phyloP scores from a whole-genome alignment of 2,329 filamentous ascomycete species.

The Chrysoporthe puriensis region DNA sequence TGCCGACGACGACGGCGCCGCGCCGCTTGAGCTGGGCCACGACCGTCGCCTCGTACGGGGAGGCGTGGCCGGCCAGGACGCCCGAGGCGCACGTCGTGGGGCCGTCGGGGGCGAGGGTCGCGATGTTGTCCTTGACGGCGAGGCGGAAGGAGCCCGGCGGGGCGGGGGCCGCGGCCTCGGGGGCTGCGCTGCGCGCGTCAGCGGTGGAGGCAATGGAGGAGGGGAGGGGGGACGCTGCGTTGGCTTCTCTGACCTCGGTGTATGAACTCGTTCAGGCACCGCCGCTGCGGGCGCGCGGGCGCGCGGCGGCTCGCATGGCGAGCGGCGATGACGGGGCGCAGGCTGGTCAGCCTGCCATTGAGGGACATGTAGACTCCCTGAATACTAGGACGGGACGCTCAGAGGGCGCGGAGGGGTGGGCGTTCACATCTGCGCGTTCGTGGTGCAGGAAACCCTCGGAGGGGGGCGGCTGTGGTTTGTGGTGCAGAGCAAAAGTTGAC shows the following conservation, averaged over 20 bases:
- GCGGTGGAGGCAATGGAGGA: neutral
- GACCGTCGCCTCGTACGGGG: conserved; percentile 83
- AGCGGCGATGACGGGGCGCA: conserved; percentile 26
- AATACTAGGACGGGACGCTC: conserved; percentile 13
- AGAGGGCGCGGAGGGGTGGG: conserved; percentile 14
- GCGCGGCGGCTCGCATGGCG: conserved; percentile 20
- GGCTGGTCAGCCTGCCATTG: conserved; percentile 31
- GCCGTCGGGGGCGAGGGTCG: conserved; percentile 46
- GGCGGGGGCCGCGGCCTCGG: neutral
- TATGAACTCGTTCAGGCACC: conserved; percentile 28
- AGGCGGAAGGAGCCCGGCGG: conserved; percentile 45
- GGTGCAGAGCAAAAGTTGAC: neutral
- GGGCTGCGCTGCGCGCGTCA: neutral
- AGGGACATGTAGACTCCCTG: conserved; percentile 28
- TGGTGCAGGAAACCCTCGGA: neutral
- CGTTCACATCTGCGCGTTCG: conserved; percentile 26
- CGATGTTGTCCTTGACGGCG: conserved; percentile 79
- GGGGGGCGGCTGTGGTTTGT: too few relatives aligned
- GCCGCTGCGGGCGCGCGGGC: conserved; percentile 18
- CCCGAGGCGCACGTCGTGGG: conserved; percentile 83
- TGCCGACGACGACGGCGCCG: conserved; percentile 70
- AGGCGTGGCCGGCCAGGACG: conserved; percentile 71
- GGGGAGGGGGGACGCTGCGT: too few relatives aligned
- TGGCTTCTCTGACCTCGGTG: conserved; percentile 15
- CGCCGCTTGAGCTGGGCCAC: conserved; percentile 67